Base-by-base conservation (phyloP, 208 protist genomes). In the Crithidia thermophila region DNA sequence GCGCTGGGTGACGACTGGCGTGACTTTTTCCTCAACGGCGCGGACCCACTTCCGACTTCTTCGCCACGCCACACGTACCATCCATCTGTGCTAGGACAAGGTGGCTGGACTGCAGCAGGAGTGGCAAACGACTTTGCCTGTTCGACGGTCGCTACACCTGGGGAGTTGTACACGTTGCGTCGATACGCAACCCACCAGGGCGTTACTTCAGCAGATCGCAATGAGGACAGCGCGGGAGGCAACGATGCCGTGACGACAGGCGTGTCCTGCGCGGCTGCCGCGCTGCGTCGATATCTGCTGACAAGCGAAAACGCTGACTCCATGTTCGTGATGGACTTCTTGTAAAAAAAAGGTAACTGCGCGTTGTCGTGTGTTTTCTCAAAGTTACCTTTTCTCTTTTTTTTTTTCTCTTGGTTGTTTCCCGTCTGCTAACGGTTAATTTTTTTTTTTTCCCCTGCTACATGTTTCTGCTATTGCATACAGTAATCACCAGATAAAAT, bases 331-430 rank as follows among this genome's bases (percentile, higher is more conserved):
- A 56, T 58, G 36, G 37, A 58, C 40, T 33, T 34, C 40, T 16
- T 69, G 3, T 69, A 3, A 45, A n/a, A n/a, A n/a, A n/a, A n/a
- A n/a, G n/a, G n/a, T n/a, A n/a, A n/a, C n/a, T n/a, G n/a, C n/a
- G n/a, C n/a, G n/a, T n/a, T n/a, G n/a, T n/a, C n/a, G n/a, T n/a
- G n/a, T 14, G n/a, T 33, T 8, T n/a, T 45, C 6, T 20, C n/a
- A 11, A 25, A 4, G 3, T 36, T 0, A 27, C 33, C 27, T 6
- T 18, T 40, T 37, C 53, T 55, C 27, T 52, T 55, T 43, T 73
- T 66, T 52, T 45, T 60, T 49, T 14, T 55, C 31, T 73, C 60
- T 52, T 45, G 52, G 33, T 14, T 64, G 36, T 10, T 63, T 28
- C 39, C 31, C 18, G 9, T 47, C 20, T 40, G 18, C 33, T 45